phyloP scores from a whole-genome alignment of 2,329 filamentous ascomycete genomes.

The Paecilomyces fulvus region DNA sequence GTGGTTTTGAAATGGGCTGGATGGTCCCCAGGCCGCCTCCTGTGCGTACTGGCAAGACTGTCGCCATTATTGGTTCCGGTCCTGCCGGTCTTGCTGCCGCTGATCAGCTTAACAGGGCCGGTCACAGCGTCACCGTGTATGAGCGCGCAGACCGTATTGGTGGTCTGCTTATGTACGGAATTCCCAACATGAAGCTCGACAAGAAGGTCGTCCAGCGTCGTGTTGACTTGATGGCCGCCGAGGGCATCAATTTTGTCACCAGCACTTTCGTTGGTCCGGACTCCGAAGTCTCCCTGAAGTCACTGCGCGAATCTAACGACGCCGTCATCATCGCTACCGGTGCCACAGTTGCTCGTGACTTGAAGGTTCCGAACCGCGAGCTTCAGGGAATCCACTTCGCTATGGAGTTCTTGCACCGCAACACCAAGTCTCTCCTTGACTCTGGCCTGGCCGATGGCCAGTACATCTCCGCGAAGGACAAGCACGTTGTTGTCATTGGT shows the following conservation, averaged over 20 bases:
- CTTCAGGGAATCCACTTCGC: constrained; percentile 88
- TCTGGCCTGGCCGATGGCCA: constrained; percentile 73
- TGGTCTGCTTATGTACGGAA: constrained; percentile 95
- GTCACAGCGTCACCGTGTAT: constrained; percentile 81
- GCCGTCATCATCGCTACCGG: constrained; percentile 88
- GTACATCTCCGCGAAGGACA: constrained; percentile 92
- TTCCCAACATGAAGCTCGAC: constrained; percentile 99
- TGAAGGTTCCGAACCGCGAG: constrained; percentile 82
- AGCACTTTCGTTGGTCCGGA: constrained; percentile 70
- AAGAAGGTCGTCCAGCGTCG: constrained; percentile 94
- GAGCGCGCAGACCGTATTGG: constrained; percentile 86
- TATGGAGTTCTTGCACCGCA: constrained; percentile 95
- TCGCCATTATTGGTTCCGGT: constrained; percentile 86
- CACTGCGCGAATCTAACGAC: constrained; percentile 65
- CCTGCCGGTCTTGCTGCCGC: constrained; percentile 83
- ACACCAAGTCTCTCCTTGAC: constrained; percentile 95
- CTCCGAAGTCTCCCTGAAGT: constrained; percentile 56
- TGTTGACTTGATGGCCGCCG: constrained; percentile 86
- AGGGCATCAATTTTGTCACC: constrained; percentile 77
- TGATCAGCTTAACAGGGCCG: constrained; percentile 89
- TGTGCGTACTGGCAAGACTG: constrained; percentile 74
- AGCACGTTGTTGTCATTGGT: constrained; percentile 93
- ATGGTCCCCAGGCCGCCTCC: constrained; percentile 77
- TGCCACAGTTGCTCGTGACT: constrained; percentile 84
- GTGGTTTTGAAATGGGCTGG: constrained; percentile 97